Base-by-base conservation (phyloP, 2,329 filamentous ascomycete species). In the Coniochaeta sp. region DNA sequence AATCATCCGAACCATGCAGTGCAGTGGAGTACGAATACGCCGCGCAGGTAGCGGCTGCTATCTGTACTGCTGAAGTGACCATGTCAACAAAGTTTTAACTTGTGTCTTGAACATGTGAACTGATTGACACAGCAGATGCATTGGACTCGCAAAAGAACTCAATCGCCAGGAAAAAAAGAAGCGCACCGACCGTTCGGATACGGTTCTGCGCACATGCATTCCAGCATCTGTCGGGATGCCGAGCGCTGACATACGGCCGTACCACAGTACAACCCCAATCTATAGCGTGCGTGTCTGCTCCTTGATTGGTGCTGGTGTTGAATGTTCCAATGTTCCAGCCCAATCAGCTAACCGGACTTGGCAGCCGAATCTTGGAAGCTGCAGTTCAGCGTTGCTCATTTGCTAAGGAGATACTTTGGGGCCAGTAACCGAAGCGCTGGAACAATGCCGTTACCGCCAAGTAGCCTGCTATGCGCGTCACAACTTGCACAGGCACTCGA, bases 1-100 rank as follows among this genome's bases (percentile, higher is more conserved):
- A 64, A 57, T 63, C 62, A 59, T 55, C 65, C 62, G 62, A 19
- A 58, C 61, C 57, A 17, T 52, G 26, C 47, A 30, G 47, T 52
- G 24, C 24, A 30, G 47, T 52, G 47, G 47, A 28, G 47, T 47
- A 52, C 47, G 47, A 52, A 47, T 47, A 47, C 42, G 42, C 22
- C 17, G 17, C 42, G 5, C 38, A 4, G n/a, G 40, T 10, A 44
- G 36, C n/a, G n/a, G n/a, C n/a, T n/a, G n/a, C n/a, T n/a, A 7
- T 40, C 36, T 4, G 4, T 4, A 32, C 30, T 9, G 9, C 30
- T 32, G 30, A 32, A 32, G 5, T 36, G 34, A 36, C 34, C 34
- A 36, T 12, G 8, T 36, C 34, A 36, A n/a, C n/a, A n/a, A n/a
- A n/a, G n/a, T n/a, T n/a, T n/a, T n/a, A n/a, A n/a, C n/a, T n/a